These are phyloP conservation scores for Phanerochaete sordida DNA, from an alignment of 768 basidiomycete genomes.

Conservation along the genomic window DNA sequence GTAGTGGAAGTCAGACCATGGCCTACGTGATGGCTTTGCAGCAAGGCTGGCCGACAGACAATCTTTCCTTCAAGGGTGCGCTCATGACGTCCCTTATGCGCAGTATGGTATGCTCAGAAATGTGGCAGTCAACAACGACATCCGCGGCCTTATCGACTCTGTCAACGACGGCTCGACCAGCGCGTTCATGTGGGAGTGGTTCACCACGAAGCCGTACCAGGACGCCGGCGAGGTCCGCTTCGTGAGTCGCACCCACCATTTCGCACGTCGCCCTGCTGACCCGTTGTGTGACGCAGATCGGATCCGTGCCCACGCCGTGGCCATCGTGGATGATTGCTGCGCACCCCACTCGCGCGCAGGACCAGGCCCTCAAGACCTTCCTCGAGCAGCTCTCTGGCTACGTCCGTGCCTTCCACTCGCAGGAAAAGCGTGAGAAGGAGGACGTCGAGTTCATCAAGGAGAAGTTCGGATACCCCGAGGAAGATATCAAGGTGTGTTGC, in stretches of 20 bases:
- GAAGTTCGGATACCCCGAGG: slow-evolving; percentile 77
- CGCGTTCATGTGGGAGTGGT: slow-evolving; percentile 96
- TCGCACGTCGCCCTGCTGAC: neutral
- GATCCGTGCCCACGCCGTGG: slow-evolving; percentile 90
- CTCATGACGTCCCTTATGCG: neutral
- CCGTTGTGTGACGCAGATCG: slow-evolving; percentile 47
- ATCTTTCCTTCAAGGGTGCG: slow-evolving; percentile 70
- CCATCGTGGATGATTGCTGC: slow-evolving; percentile 95
- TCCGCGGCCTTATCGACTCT: slow-evolving; percentile 76
- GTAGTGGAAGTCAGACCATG: slow-evolving; percentile 87
- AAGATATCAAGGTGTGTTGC: slow-evolving; percentile 69
- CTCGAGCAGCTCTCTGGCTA: slow-evolving; percentile 58
- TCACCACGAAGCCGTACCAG: slow-evolving; percentile 77
- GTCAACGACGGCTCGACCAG: slow-evolving; percentile 88
- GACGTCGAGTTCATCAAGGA: slow-evolving; percentile 74
- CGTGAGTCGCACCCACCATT: slow-evolving; percentile 41
- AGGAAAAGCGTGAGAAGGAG: slow-evolving; percentile 48
- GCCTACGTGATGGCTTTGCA: slow-evolving; percentile 92
- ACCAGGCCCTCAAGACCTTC: slow-evolving; percentile 52
- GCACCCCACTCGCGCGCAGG: slow-evolving; percentile 60
- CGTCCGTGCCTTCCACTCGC: slow-evolving; percentile 63
- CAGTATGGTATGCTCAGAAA: neutral
- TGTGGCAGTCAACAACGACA: slow-evolving; percentile 72
- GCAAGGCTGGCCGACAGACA: slow-evolving; percentile 69
- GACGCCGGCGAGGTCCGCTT: slow-evolving; percentile 80